Conservation (phyloP, 2,329 filamentous ascomycete genomes). For the Ophiostoma perfectum region DNA sequence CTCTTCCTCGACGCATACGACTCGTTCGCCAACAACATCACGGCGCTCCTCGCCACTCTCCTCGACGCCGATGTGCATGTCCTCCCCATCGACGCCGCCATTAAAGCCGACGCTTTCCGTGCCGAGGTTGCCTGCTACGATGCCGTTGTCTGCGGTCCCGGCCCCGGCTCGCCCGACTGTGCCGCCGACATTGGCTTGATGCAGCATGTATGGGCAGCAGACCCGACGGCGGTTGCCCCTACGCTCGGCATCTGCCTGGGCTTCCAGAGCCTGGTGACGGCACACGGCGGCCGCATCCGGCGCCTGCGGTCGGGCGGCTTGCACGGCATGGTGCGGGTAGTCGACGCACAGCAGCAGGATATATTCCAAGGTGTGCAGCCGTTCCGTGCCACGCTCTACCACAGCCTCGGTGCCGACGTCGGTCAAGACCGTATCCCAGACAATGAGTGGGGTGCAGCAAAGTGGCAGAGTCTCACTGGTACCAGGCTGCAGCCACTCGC, state of each 20-base stretch:
- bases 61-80: slow-evolving; percentile 64
- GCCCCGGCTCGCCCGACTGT: slow-evolving; percentile 73
- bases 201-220: slow-evolving; percentile 60
- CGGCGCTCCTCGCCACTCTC: slow-evolving; percentile 68
- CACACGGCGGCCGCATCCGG: slow-evolving; percentile 57
- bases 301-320: slow-evolving; percentile 61
- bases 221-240: slow-evolving; percentile 39
- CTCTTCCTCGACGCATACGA: slow-evolving; percentile 95
- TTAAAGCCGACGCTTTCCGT: slow-evolving; percentile 41
- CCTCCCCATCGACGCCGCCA: slow-evolving; percentile 63
- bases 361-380: slow-evolving; percentile 58
- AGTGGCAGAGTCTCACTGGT: slow-evolving; percentile 37
- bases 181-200: slow-evolving; percentile 78
- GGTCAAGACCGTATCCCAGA: slow-evolving; percentile 42
- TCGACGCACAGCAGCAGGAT: slow-evolving; percentile 39
- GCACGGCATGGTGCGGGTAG: slow-evolving; percentile 70
- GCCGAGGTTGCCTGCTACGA: slow-evolving; percentile 59
- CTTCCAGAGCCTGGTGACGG: slow-evolving; percentile 72
- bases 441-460: slow-evolving; percentile 35
- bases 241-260: slow-evolving; percentile 85
- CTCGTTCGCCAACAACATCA: slow-evolving; percentile 94
- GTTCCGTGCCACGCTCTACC: slow-evolving; percentile 71
- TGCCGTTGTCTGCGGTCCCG: slow-evolving; percentile 84
- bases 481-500: slow-evolving; percentile 51
- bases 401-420: slow-evolving; percentile 55